phyloP scores from a whole-genome alignment of 192 early-diverging fungal genomes.

The Linnemannia hyalina region DNA sequence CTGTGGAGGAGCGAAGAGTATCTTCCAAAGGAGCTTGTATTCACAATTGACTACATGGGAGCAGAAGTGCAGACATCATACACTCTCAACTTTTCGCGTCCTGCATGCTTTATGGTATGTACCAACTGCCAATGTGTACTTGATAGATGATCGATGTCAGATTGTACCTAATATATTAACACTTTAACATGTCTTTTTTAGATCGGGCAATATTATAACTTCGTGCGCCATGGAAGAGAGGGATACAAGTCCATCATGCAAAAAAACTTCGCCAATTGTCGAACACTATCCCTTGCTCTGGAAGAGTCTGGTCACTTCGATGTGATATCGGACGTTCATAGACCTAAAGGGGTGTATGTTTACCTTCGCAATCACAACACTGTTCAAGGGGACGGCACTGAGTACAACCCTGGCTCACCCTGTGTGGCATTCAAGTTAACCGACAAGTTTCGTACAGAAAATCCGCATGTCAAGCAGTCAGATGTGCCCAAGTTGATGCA shows the following conservation, averaged over 20 bases:
- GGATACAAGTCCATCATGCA: slow-evolving; percentile 81
- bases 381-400: slow-evolving; percentile 10
- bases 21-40: slow-evolving; percentile 81
- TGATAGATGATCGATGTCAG: not conserved
- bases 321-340: slow-evolving; percentile 61
- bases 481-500: slow-evolving; percentile 69
- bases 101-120: slow-evolving; percentile 70
- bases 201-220: slow-evolving; percentile 88
- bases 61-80: slow-evolving; percentile 71
- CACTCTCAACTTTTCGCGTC: slow-evolving; percentile 83
- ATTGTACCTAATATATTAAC: not conserved
- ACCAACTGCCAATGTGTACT: not conserved
- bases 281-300: slow-evolving; percentile 64
- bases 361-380: slow-evolving; percentile 17
- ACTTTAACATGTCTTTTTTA: not conserved
- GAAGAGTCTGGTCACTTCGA: slow-evolving; percentile 72
- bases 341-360: slow-evolving; percentile 58
- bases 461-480: slow-evolving; percentile 65
- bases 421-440: slow-evolving; percentile 73
- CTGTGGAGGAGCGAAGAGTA: slow-evolving; percentile 76
- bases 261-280: slow-evolving; percentile 68
- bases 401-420: slow-evolving; percentile 67
- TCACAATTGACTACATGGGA: slow-evolving; percentile 82
- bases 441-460: slow-evolving; percentile 61
- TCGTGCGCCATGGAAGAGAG: slow-evolving; percentile 75